Conservation (phyloP, 345 rosid genomes). For the Erysimum cheiranthoides region DNA sequence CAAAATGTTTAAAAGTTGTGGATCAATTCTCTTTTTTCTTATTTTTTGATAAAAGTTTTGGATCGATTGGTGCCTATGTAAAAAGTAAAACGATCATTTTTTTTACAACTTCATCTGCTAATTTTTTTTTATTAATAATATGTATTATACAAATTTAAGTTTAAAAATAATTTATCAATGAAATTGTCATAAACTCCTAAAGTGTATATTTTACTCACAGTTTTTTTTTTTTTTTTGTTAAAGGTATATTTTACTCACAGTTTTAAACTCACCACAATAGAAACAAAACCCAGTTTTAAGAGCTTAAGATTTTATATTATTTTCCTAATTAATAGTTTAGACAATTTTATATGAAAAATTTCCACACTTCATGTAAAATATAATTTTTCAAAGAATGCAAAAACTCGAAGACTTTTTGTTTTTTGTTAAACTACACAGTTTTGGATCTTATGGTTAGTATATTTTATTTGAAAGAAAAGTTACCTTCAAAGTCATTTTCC, state of each 20-base stretch:
- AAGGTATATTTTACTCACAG: neutral
- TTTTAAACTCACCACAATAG: neutral
- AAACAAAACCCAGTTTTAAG: neutral
- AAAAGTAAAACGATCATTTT: no score
- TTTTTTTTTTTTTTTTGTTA: neutral
- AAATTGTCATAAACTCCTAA: no score
- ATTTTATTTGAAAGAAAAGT: neutral
- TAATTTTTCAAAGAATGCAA: neutral
- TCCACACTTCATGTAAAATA: neutral
- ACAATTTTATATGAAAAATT: neutral
- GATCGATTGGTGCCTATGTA: neutral
- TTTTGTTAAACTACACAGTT: neutral
- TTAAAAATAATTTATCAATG: no score
- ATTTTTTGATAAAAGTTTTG: neutral
- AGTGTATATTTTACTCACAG: no score
- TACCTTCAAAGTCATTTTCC: conserved; percentile 3
- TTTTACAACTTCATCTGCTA: no score
- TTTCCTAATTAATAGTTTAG: neutral
- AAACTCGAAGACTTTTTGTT: neutral
- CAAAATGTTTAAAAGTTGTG: neutral
- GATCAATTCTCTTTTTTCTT: neutral
- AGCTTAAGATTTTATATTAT: neutral
- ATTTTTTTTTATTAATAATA: no score
- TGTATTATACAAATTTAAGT: no score
- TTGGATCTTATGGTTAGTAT: neutral